phyloP scores from a whole-genome alignment of 495 filamentous ascomycete species.

The Neurospora pannonica region DNA sequence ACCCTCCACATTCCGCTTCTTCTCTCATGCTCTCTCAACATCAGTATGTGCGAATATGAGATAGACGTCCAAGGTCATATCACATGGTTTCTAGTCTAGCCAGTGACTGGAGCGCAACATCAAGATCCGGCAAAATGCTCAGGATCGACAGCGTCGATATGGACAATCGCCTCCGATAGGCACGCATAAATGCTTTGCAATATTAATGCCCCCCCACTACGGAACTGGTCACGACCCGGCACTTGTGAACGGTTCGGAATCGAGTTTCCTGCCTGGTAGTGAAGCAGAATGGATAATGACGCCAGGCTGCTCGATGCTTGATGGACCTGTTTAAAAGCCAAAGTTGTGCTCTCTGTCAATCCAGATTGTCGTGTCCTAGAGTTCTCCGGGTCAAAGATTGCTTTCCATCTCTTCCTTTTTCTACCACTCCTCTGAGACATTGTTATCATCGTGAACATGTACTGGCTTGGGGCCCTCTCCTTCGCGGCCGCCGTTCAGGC shows the following conservation, averaged over 20 bases:
- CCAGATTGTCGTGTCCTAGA: neutral
- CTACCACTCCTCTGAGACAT: neutral
- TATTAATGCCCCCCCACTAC: neutral
- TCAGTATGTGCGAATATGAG: neutral
- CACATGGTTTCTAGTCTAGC: neutral
- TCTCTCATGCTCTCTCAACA: neutral
- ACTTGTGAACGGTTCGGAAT: neutral
- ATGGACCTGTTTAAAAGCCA: neutral
- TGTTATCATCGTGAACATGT: constrained; percentile 15
- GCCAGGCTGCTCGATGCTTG: neutral
- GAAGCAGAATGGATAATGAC: neutral
- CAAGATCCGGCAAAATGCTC: constrained; percentile 6
- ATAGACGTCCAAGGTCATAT: neutral
- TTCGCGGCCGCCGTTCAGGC: constrained; percentile 24
- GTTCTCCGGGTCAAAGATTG: neutral
- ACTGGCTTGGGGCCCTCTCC: constrained; percentile 24
- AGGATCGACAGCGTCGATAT: neutral
- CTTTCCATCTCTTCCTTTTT: neutral
- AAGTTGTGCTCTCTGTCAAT: neutral
- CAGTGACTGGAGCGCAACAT: neutral
- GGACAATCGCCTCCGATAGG: constrained; percentile 1
- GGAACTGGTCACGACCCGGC: neutral
- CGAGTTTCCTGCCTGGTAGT: neutral
- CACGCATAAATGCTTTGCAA: neutral
- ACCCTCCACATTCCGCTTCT: neutral